phyloP scores from a whole-genome alignment of 73 alveolate genomes.

The Tetrahymena elliotti region DNA sequence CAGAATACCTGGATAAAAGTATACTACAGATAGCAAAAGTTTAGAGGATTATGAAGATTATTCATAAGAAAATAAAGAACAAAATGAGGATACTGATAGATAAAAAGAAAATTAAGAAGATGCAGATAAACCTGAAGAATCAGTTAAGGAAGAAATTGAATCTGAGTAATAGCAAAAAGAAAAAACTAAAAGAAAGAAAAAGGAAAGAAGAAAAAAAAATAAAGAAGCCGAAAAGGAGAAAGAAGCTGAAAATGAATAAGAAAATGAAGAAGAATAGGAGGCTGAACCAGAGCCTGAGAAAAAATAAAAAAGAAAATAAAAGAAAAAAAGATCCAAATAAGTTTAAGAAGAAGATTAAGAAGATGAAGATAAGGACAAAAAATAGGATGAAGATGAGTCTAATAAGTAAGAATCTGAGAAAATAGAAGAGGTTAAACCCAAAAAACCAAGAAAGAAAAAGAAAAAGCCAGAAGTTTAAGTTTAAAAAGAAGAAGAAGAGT shows the following conservation, averaged over 20 bases:
- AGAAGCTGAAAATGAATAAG: constrained; percentile 1
- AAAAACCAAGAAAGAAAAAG: constrained; percentile 3
- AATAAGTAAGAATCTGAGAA: not conserved
- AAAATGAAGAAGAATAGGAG: not conserved
- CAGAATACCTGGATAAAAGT: not conserved
- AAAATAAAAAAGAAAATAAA: constrained; percentile 4
- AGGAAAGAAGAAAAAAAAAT: not conserved
- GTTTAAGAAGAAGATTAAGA: constrained; percentile 7
- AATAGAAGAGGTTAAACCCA: not conserved
- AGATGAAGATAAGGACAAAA: not conserved
- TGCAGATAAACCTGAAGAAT: not conserved
- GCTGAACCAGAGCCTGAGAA: not conserved
- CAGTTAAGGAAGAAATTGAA: not conserved
- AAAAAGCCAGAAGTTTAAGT: not conserved
- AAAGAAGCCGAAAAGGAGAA: not conserved
- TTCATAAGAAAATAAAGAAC: not conserved
- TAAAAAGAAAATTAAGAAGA: not conserved
- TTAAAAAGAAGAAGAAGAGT: not conserved
- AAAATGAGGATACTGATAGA: not conserved
- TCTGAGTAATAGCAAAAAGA: not conserved
- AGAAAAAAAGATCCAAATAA: not conserved
- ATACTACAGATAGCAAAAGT: not conserved
- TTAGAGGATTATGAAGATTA: not conserved
- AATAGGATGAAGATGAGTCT: not conserved
- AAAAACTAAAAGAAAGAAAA: constrained; percentile 2